Evolutionary conservation across 2,329 filamentous ascomycete genomes (phyloP), one percentile per base, ranked within the genome.

Genomic region (Fusarium paranaense): DNA sequence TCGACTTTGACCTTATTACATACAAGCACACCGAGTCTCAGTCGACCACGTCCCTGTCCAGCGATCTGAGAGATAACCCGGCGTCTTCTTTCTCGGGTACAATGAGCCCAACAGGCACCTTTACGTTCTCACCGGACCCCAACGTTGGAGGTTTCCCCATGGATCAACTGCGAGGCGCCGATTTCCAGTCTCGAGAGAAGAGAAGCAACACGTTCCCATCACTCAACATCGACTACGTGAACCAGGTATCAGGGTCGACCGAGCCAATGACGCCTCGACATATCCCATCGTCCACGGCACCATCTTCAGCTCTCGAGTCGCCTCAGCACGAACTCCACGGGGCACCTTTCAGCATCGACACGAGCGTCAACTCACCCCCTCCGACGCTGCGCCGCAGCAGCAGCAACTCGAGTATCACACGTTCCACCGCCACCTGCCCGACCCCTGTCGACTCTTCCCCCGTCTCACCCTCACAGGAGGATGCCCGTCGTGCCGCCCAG

Each of bases 131-230:
- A 1, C 93, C 95, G 1, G 92, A 97, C 73, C 88, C 91, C 14
- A 91, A 91, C 67, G 87, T 88, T 5, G 92, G 91, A 62, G 89
- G 90, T 1, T 97, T 95, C 80, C 67, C 81, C 0, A 73, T 83
- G 47, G 86, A 88, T 45, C 80, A 82, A 38, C 76, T 84, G 10
- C 81, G 84, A 80, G 35, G 76, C 66, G 25, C 86, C 62, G 90
- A 90, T 77, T 91, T 92, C 74, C 92, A 93, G 77, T 89, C 94
- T 65, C 94, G 94, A n/a, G 81, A 81, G 64, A 83, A 83, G 67
- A 89, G 95, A 78, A 97, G 94, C 81, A 95, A 97, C 82, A 97
- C 95, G 0, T 95, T 97, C 72, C 94, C 95, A 1, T 91, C 92
- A 52, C 85, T 94, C 47, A 91, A 90, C 64, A 86, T 93, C 52